Percentiles rank a stretch among this genome's conserved stretches.
Evolutionary conservation across 305 asterid species (phyloP).

Genomic region (Fraxinus ornus): DNA sequence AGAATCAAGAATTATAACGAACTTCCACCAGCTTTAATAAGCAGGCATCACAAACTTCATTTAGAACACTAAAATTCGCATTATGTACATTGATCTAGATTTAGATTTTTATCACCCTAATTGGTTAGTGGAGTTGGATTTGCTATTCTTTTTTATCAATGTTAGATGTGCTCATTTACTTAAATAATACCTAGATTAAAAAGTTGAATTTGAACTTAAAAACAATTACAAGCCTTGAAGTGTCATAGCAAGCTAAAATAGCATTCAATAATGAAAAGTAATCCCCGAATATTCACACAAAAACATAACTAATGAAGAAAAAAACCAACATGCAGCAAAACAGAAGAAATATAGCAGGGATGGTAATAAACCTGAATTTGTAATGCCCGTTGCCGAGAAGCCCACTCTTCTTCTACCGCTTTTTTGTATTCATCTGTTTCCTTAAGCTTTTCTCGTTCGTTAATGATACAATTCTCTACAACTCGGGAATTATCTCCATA

Average conservation of each 20-base stretch:
- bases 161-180: background rate
- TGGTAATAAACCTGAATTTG: constrained; percentile 62
- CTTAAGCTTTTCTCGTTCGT: constrained; percentile 70
- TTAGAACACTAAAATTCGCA: background rate
- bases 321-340: background rate
- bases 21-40: background rate
- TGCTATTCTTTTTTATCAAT: background rate
- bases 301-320: background rate
- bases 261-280: background rate
- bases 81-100: background rate
- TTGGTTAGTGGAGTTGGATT: background rate
- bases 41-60: background rate
- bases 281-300: background rate
- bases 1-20: background rate
- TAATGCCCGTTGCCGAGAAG: constrained; percentile 61
- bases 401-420: constrained; percentile 77
- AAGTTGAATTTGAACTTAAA: background rate
- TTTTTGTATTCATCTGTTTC: constrained; percentile 87
- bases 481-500: constrained; percentile 15
- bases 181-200: background rate
- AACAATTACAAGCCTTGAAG: background rate
- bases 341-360: constrained; percentile 8
- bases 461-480: constrained; percentile 34
- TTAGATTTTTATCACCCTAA: background rate
- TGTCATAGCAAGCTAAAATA: background rate